These are phyloP conservation scores for Mucor plumbeus DNA, from an alignment of 371 early-diverging fungal genomes.

Conservation along the genomic window DNA sequence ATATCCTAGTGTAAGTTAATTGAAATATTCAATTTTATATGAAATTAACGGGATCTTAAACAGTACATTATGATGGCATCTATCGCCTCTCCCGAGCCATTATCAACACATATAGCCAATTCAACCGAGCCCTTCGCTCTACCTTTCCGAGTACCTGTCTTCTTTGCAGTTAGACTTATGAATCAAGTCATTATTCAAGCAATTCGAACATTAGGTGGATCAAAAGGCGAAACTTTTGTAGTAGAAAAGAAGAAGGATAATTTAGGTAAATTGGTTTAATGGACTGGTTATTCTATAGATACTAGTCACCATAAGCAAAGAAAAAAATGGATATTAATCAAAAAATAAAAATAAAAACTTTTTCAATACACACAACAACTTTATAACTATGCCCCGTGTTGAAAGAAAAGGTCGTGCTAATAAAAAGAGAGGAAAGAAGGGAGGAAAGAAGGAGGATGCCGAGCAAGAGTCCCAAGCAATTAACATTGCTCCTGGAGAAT, in stretches of 20 bases:
- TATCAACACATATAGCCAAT: neutral
- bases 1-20: constrained; percentile 51
- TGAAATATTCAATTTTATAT: neutral
- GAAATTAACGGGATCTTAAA: neutral
- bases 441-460: constrained; percentile 23
- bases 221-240: constrained; percentile 14
- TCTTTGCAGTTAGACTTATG: constrained; percentile 35
- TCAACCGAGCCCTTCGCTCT: neutral
- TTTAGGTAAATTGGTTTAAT: constrained; percentile 27
- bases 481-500: constrained; percentile 11
- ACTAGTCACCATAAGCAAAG: neutral
- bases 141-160: constrained; percentile 29
- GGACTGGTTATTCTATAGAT: constrained; percentile 5
- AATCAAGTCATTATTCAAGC: constrained; percentile 23
- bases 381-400: constrained; percentile 31
- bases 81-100: constrained; percentile 37
- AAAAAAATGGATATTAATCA: neutral
- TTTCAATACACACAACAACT: neutral
- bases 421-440: constrained; percentile 43
- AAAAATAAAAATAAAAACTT: constrained; percentile 6
- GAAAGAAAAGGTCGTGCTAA: constrained; percentile 42
- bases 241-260: constrained; percentile 25
- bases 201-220: constrained; percentile 22
- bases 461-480: constrained; percentile 11
- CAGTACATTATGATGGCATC: constrained; percentile 58